Evolutionary conservation across 2,329 filamentous ascomycete species (phyloP).

Genomic region (Penicillium expansum): DNA sequence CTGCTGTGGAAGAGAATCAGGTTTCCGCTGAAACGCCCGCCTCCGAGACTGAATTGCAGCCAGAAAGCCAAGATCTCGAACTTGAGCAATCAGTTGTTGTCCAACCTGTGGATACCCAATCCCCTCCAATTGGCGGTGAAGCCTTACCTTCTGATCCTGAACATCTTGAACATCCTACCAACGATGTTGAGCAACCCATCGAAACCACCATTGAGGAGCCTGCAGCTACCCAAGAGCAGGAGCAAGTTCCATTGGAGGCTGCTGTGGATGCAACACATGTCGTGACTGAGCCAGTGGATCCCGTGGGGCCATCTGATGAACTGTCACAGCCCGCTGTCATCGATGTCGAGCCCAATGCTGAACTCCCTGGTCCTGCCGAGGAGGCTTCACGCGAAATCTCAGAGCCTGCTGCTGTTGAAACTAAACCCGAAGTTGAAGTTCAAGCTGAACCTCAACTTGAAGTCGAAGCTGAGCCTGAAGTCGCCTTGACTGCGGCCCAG

Average conservation of each 20-base stretch:
- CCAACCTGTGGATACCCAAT: slow-evolving; percentile 10
- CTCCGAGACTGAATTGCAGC: slow-evolving; percentile 7
- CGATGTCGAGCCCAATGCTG: neutral
- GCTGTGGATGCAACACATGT: neutral
- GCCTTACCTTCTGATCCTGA: slow-evolving; percentile 11
- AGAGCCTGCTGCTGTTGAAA: neutral
- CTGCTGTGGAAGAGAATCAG: slow-evolving; percentile 12
- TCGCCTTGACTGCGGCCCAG: slow-evolving; percentile 19
- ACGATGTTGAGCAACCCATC: neutral
- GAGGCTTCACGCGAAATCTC: neutral
- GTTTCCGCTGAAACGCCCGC: slow-evolving; percentile 1
- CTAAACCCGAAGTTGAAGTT: neutral
- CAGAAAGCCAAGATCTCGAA: slow-evolving; percentile 2
- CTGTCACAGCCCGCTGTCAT: neutral
- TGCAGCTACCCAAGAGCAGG: slow-evolving; percentile 2
- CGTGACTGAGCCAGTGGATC: neutral
- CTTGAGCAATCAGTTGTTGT: slow-evolving; percentile 4
- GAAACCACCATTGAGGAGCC: slow-evolving; percentile 2
- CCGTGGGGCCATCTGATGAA: neutral
- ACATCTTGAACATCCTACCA: neutral
- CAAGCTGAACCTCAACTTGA: neutral
- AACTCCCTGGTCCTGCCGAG: neutral
- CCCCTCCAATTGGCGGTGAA: slow-evolving; percentile 10
- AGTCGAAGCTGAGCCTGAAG: slow-evolving; percentile 15
- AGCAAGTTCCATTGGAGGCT: neutral